These are phyloP conservation scores for Scedosporium dehoogii DNA, from an alignment of 2,329 filamentous ascomycete genomes.

Conservation along the genomic window DNA sequence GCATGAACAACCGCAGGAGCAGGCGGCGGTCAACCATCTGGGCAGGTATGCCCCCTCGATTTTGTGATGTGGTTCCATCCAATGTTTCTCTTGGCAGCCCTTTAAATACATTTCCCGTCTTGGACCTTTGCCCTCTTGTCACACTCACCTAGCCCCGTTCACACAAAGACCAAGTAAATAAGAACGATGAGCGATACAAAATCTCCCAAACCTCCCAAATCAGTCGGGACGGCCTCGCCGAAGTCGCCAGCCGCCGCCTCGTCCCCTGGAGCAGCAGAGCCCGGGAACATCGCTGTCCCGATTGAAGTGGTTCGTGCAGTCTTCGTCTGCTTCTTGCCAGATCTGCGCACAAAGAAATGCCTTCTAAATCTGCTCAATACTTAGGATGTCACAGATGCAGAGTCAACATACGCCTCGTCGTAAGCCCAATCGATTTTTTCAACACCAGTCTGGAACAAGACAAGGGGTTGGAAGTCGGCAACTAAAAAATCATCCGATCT, in stretches of 20 bases:
- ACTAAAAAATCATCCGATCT: not conserved
- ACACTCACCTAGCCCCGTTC: no score
- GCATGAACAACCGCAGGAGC: no score
- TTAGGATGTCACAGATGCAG: not conserved
- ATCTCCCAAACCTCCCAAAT: not conserved
- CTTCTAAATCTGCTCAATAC: no score
- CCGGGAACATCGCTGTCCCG: not conserved
- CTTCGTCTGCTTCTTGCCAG: not conserved
- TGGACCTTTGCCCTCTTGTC: no score
- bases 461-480: not conserved
- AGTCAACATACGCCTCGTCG: not conserved
- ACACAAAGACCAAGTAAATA: no score
- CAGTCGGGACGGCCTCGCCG: not conserved
- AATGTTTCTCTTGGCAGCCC: no score
- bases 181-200: not conserved
- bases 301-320: not conserved
- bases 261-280: not conserved
- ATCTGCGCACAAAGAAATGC: not conserved
- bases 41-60: no score
- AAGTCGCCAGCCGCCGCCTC: not conserved
- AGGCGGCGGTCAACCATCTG: no score
- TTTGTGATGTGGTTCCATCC: no score
- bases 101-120: no score
- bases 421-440: not conserved
- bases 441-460: no score